Evolutionary conservation across 2,329 filamentous ascomycete species (phyloP), one percentile per base, ranked within the genome.

Genomic region (Claviceps humidiphila): DNA sequence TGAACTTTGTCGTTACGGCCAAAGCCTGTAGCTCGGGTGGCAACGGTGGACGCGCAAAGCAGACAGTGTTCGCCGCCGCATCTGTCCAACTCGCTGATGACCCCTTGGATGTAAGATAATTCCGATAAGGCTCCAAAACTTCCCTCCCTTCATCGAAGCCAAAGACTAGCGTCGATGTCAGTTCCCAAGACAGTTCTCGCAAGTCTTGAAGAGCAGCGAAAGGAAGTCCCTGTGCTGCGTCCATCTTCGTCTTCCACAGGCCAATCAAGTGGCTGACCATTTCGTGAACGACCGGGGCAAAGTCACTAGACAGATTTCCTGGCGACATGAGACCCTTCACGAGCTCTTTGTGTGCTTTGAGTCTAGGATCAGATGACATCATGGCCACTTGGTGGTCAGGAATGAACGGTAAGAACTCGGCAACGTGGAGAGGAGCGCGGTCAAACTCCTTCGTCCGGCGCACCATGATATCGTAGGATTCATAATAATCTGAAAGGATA

Each of bases 151-250:
- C 34, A 20, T 47, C 26, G 14, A 22, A 4, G 14, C 37, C 37
- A n/a, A 40, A 40, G 9, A 48, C 13, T 6, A 48, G 13, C 14
- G 30, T 34, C 39, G 22, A 24, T 2, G 69, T 64, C 34, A 65
- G 62, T 11, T 68, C 66, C 1, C 67, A 56, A 0, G 61, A 55
- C 0, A 59, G 54, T 20, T 64, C 57, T 17, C 60, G 58, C 1
- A 70, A 58, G 43, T 70, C 66, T 14, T 57, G 43, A 0, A 53
- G 48, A 1, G 60, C 60, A 2, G 60, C 55, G 38, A 70, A 70
- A 1, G 64, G 64, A 1, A 58, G 47, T 4, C 63, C 61, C 0
- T 55, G 48, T 8, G 62, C 58, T 0, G 63, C 2, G 1, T 51
- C 22, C 2, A 54, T 48, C 51, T 70, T 69, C 6, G 58, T 38